Evolutionary conservation across 2,329 filamentous ascomycete species (phyloP), one percentile per base, ranked within the genome.

Genomic region (Mycogone perniciosa): DNA sequence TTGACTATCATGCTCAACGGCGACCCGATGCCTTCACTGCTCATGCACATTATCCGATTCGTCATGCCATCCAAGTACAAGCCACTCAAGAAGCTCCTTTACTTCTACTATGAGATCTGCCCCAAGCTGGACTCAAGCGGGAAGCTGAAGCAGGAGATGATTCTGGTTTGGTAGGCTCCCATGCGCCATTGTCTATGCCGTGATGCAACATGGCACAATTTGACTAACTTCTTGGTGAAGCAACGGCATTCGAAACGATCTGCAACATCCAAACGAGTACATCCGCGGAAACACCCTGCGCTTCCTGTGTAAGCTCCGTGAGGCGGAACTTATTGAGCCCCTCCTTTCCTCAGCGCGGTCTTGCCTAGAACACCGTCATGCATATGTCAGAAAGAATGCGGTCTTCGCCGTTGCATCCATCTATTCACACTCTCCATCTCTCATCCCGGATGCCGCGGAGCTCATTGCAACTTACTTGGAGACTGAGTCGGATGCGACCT

Each of bases 21-120:
- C 60, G 92, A 99, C 67, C 85, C 93, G 38, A 93, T 99, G 86
- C 87, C 91, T 29, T 85, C 90, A 60, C 79, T 99, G 20, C 84
- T 99, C 62, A 99, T 99, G 93, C 93, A 97, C 75, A 99, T 99
- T 66, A 99, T 99, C 70, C 89, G 93, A 69, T 99, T 99, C 69
- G 91, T 99, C 62, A 99, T 99, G 93, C 93, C 93, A 10, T 96
- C 90, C 57, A 96, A 95, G 76, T 89, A 88, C 71, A 99, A 99
- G 76, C 77, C 86, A 39, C 77, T 99, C 63, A 99, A 99, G 82
- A 99, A 99, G 77, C 80, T 99, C 55, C 81, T 99, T 50, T 99
- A 99, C 74, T 93, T 99, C 71, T 99, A 99, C 76, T 96, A 97
- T 69, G 93, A 99, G 74, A 93, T 97, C 68, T 97, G 93, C 70